These are phyloP conservation scores for Tarenaya hassleriana DNA, from an alignment of 345 rosid species.

Conservation along the genomic window DNA sequence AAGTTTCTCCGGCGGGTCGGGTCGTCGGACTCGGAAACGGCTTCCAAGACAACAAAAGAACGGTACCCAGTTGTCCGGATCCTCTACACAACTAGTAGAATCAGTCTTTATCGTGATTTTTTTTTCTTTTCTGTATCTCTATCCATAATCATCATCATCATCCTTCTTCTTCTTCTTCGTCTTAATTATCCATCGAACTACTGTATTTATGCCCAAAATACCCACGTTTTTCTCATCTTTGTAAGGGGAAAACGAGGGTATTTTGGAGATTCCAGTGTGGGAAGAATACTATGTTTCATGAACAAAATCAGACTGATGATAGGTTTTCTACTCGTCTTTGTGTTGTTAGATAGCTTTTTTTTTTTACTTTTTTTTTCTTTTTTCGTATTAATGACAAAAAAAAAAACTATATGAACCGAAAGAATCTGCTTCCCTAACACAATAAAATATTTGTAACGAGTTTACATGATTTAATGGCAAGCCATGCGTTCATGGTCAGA, in stretches of 20 bases:
- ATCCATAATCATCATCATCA: too few relatives aligned
- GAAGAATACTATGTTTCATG: too few relatives aligned
- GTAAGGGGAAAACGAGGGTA: conserved; percentile 34
- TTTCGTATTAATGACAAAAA: too few relatives aligned
- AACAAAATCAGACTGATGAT: too few relatives aligned
- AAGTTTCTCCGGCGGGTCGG: conserved; percentile 25
- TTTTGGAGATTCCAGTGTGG: conserved; percentile 19
- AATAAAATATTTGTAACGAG: too few relatives aligned
- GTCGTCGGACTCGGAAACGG: conserved; percentile 28
- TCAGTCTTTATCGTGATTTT: conserved; percentile 14
- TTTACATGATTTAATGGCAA: too few relatives aligned
- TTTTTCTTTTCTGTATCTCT: background rate
- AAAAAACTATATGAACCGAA: too few relatives aligned
- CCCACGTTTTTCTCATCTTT: conserved; percentile 27
- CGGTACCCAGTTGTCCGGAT: conserved; percentile 87
- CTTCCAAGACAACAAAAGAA: conserved; percentile 52
- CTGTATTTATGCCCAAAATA: conserved; percentile 33
- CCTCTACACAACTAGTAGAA: conserved; percentile 78
- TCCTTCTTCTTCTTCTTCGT: background rate
- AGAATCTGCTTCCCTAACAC: too few relatives aligned
- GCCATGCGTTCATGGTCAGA: too few relatives aligned
- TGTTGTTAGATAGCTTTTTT: too few relatives aligned
- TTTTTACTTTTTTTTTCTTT: too few relatives aligned
- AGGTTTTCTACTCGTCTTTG: too few relatives aligned
- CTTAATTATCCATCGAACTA: conserved; percentile 10